Percentiles rank a stretch among this genome's conserved stretches.
Evolutionary conservation across 495 filamentous ascomycete species (phyloP).

Genomic region (Aspergillus wentii): DNA sequence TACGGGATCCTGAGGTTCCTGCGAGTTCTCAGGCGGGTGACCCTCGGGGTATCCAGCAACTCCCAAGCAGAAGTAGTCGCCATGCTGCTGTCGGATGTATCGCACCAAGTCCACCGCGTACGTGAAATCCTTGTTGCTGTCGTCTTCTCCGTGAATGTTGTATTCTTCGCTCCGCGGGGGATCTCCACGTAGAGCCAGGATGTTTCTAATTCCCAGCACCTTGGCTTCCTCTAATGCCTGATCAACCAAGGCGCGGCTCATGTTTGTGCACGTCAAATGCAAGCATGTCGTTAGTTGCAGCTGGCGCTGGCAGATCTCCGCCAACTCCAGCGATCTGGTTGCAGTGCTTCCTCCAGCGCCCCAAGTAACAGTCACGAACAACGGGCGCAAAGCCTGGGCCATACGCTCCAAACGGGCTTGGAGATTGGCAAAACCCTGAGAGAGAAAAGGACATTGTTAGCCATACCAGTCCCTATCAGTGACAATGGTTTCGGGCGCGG

Average conservation of each 20-base stretch:
- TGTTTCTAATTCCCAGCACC: conserved; percentile 88
- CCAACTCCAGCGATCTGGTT: conserved; percentile 83
- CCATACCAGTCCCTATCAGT: conserved; percentile 5
- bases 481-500: conserved; percentile 13
- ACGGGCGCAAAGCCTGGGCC: conserved; percentile 79
- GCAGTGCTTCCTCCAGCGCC: conserved; percentile 92
- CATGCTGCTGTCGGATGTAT: conserved; percentile 80
- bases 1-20: conserved; percentile 68
- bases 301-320: conserved; percentile 91
- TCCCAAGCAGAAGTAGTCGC: conserved; percentile 95
- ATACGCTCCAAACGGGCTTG: conserved; percentile 92
- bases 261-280: conserved; percentile 96
- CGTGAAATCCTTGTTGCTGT: conserved; percentile 74
- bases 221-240: conserved; percentile 88
- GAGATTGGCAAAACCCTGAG: conserved; percentile 88
- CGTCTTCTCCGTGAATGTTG: conserved; percentile 55
- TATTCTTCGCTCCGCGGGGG: conserved; percentile 89
- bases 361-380: conserved; percentile 98
- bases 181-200: conserved; percentile 90
- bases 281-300: conserved; percentile 90
- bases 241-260: conserved; percentile 82
- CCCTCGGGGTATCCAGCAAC: conserved; percentile 95
- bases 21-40: conserved; percentile 85
- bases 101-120: conserved; percentile 88
- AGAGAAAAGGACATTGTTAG: conserved; percentile 24